Evolutionary conservation across 768 basidiomycete genomes (phyloP), one percentile per base, ranked within the genome.

Genomic region (Hericium erinaceus): DNA sequence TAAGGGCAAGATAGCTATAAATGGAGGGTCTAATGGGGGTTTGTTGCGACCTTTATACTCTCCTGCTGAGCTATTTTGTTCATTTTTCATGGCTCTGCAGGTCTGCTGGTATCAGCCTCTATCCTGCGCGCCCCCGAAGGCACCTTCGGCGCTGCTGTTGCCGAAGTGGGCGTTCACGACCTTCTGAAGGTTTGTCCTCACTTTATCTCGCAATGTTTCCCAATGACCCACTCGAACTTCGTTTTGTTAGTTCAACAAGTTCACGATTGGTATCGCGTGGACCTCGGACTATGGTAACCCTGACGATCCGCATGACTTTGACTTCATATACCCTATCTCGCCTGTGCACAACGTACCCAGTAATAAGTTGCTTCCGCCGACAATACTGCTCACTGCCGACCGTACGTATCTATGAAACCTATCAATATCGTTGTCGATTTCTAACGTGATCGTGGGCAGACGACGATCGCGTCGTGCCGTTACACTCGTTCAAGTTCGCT

Each of bases 11-110:
- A 78, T 92, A 2, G 81, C 80, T 9, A 85, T 92, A 57, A 88
- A 84, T 57, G 91, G 90, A 4, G 86, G 78, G 2, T 91, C 89
- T 2, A 92, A 92, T 66, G 90, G 89, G 71, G 89, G 89, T 80
- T 65, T 59, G 76, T 38, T 37, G 41, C 55, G 37, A 26, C 26
- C 18, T 22, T 28, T 38, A 41, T 26, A 26, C 26, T 26, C 18
- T 52, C 12, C 46, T 18, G 22, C 9, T 18, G 9, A 22, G 16
- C 4, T 15, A n/a, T 28, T 39, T 33, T 4, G 15, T 59, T 15
- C n/a, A 20, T 1, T 11, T 13, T 13, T 40, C 26, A 15, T 39
- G 5, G 8, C 46, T 12, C 24, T 20, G 26, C 64, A 87, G 88
- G 89, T 52, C 73, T 92, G 2, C 79, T 92, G 26, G 80, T 92